phyloP scores from a whole-genome alignment of 2,329 filamentous ascomycete species.

The Gremmenia infestans region DNA sequence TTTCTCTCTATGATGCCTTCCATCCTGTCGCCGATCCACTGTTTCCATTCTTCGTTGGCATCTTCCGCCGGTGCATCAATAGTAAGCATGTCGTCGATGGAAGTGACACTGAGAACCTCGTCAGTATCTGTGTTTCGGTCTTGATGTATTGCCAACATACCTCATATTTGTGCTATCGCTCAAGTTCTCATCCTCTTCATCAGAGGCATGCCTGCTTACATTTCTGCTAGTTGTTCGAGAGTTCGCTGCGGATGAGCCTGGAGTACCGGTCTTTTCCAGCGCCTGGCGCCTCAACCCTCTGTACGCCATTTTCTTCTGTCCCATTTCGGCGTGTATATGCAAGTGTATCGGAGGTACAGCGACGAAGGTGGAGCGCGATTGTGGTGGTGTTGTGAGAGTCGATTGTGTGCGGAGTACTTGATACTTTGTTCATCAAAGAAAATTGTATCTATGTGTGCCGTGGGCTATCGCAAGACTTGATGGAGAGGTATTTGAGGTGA shows the following conservation, averaged over 20 bases:
- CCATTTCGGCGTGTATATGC: constrained; percentile 31
- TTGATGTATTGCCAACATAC: constrained; percentile 26
- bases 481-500: constrained; percentile 12
- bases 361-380: neutral
- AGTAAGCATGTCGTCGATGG: constrained; percentile 45
- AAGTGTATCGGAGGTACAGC: neutral
- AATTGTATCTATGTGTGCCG: neutral
- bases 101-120: constrained; percentile 32
- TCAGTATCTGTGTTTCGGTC: neutral
- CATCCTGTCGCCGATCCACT: constrained; percentile 53
- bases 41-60: constrained; percentile 50
- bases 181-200: constrained; percentile 48
- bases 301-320: too few species aligned
- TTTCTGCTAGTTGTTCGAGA: constrained; percentile 44
- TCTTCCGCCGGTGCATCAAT: constrained; percentile 40
- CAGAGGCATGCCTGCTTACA: constrained; percentile 45
- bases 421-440: constrained; percentile 1
- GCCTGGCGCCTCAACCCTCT: constrained; percentile 40
- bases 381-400: neutral
- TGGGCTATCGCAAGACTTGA: constrained; percentile 18
- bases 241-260: constrained; percentile 43
- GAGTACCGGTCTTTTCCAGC: constrained; percentile 54
- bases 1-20: constrained; percentile 64
- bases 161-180: constrained; percentile 52
- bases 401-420: constrained; percentile 17